These are phyloP conservation scores for Daldinia decipiens DNA, from an alignment of 495 filamentous ascomycete genomes.

Conservation along the genomic window DNA sequence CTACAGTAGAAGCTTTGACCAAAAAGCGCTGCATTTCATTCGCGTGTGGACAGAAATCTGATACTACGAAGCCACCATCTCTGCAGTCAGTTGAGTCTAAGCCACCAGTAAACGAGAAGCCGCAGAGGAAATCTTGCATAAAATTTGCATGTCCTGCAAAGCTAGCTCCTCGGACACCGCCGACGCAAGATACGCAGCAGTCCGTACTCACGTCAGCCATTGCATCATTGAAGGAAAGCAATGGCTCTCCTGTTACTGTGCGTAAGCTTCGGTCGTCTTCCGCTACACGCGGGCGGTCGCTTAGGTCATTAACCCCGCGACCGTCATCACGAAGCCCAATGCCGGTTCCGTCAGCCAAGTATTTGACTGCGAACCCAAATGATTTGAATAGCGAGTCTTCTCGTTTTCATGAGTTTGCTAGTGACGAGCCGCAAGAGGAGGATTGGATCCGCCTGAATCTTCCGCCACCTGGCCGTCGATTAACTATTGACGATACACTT, in stretches of 20 bases:
- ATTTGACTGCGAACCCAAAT: conserved; percentile 58
- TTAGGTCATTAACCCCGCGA: conserved; percentile 59
- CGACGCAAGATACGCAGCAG: conserved; percentile 27
- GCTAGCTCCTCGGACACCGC: conserved; percentile 33
- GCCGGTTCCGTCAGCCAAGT: conserved; percentile 51
- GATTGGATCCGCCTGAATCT: conserved; percentile 81
- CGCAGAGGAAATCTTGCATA: conserved; percentile 56
- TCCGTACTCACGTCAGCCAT: conserved; percentile 34
- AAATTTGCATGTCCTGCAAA: conserved; percentile 62
- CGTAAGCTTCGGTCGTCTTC: conserved; percentile 57
- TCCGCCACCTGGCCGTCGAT: conserved; percentile 67
- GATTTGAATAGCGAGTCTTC: conserved; percentile 74
- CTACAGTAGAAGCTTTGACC: conserved; percentile 49
- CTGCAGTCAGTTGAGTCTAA: conserved; percentile 44
- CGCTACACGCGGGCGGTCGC: conserved; percentile 55
- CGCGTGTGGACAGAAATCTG: conserved; percentile 72
- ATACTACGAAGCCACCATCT: conserved; percentile 43
- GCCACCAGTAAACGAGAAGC: conserved; percentile 43
- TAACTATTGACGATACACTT: conserved; percentile 90
- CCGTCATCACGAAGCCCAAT: conserved; percentile 50
- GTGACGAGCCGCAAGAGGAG: conserved; percentile 79
- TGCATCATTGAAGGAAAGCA: conserved; percentile 40
- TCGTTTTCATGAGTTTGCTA: conserved; percentile 94
- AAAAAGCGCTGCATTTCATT: conserved; percentile 91
- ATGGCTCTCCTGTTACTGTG: conserved; percentile 51